A percentile compares a stretch with the other conserved stretches of the same genome.
These are phyloP conservation scores for Fusarium sp. DNA, from an alignment of 2,329 filamentous ascomycete genomes.

Conservation along the genomic window DNA sequence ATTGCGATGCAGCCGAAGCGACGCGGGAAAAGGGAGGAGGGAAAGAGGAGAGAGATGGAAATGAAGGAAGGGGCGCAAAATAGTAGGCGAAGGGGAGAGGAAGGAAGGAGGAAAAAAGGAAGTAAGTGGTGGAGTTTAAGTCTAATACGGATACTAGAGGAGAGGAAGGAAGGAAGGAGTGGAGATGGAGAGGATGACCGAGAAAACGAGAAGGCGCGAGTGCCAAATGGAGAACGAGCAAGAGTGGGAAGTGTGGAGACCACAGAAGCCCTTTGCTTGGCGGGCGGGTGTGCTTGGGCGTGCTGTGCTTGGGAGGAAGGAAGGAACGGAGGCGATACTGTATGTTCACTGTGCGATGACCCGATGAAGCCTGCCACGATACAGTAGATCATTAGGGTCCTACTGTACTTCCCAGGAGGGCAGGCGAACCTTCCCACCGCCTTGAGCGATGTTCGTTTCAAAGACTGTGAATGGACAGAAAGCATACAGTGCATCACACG, in stretches of 20 bases:
- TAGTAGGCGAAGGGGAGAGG: conserved; percentile 40
- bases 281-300: conserved; percentile 35
- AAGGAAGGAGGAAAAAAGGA: conserved; percentile 36
- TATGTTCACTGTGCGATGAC: conserved; percentile 15
- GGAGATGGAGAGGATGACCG: conserved; percentile 4
- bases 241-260: conserved; percentile 18
- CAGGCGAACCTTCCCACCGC: conserved; percentile 12
- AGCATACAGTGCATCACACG: conserved; percentile 30
- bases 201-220: conserved; percentile 19
- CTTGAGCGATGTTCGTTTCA: conserved; percentile 2
- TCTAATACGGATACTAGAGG: conserved; percentile 37
- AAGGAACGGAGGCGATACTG: conserved; percentile 36
- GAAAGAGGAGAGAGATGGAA: conserved; percentile 41
- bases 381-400: not conserved
- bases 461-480: conserved; percentile 28
- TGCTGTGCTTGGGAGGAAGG: conserved; percentile 3
- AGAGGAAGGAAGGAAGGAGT: conserved; percentile 44
- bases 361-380: not conserved
- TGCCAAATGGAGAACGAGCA: conserved; percentile 29
- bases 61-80: conserved; percentile 43
- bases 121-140: conserved; percentile 45
- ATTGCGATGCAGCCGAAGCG: conserved; percentile 35
- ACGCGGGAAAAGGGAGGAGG: conserved; percentile 41
- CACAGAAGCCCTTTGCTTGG: conserved; percentile 28
- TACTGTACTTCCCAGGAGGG: not conserved